phyloP scores from a whole-genome alignment of 148 eudicot genomes.

The Cornus kousa region DNA sequence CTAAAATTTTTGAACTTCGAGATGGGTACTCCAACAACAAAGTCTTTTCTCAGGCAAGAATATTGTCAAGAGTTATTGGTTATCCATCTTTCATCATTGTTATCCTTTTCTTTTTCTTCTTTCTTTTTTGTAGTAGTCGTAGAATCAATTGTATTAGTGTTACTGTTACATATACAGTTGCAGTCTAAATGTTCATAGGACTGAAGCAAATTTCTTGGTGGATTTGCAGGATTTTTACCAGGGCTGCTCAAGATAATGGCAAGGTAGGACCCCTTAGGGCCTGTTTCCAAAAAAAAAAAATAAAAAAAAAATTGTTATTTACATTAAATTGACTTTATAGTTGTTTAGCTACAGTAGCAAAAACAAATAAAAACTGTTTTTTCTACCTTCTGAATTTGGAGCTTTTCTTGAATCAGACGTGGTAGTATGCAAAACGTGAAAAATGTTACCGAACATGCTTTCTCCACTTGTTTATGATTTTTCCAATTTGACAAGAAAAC shows the following conservation, averaged over 20 bases:
- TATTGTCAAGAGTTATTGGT: neutral
- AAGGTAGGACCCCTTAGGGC: slow-evolving; percentile 21
- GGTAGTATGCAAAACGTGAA: too few species aligned
- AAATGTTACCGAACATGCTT: too few species aligned
- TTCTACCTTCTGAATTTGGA: too few species aligned
- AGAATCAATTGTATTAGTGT: neutral
- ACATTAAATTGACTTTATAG: too few species aligned
- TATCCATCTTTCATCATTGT: neutral
- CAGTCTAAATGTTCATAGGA: neutral
- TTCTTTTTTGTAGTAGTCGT: too few species aligned
- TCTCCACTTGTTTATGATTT: too few species aligned
- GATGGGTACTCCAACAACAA: slow-evolving; percentile 49
- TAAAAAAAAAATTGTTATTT: too few species aligned
- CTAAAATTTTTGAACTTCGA: slow-evolving; percentile 37
- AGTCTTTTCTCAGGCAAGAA: slow-evolving; percentile 54
- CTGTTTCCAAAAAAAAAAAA: too few species aligned
- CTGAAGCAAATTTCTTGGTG: neutral
- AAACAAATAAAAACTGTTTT: too few species aligned
- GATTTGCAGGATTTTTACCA: slow-evolving; percentile 38
- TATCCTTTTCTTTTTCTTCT: neutral
- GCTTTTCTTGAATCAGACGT: too few species aligned
- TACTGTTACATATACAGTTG: slow-evolving; percentile 1
- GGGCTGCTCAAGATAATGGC: slow-evolving; percentile 35
- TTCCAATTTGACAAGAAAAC: too few species aligned
- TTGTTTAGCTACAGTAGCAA: too few species aligned